Evolutionary conservation across 1,139 yeast species (phyloP).

Genomic region (Blastobotrys serpentis): DNA sequence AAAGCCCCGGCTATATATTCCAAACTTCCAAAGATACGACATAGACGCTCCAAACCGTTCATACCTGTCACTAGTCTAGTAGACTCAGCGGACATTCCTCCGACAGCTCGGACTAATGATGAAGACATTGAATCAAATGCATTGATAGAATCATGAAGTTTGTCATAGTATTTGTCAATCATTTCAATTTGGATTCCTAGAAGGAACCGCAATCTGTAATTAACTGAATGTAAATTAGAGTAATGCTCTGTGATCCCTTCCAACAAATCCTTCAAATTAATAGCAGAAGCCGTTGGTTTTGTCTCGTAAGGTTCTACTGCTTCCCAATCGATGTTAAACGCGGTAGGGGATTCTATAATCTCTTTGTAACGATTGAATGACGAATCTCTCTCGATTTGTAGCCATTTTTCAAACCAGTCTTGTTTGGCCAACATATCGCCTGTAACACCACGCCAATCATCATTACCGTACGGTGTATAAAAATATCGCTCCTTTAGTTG

Average conservation of each 20-base stretch:
- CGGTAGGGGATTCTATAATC: slow-evolving; percentile 52
- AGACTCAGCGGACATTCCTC: slow-evolving; percentile 41
- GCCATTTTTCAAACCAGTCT: slow-evolving; percentile 58
- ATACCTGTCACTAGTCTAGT: slow-evolving; percentile 45
- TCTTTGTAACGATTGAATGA: slow-evolving; percentile 51
- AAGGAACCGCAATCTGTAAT: slow-evolving; percentile 65
- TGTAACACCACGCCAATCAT: slow-evolving; percentile 58
- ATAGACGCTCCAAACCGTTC: slow-evolving; percentile 53
- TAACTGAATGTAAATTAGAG: slow-evolving; percentile 53
- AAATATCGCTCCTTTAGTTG: slow-evolving; percentile 52
- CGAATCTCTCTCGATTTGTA: slow-evolving; percentile 55
- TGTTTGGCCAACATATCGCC: slow-evolving; percentile 51
- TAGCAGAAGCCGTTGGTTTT: slow-evolving; percentile 68
- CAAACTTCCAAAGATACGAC: slow-evolving; percentile 62
- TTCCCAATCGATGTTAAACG: slow-evolving; percentile 63
- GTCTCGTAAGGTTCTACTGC: slow-evolving; percentile 46
- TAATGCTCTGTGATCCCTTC: slow-evolving; percentile 68
- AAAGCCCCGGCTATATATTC: slow-evolving; percentile 52
- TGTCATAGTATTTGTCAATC: slow-evolving; percentile 57
- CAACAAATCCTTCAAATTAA: slow-evolving; percentile 59
- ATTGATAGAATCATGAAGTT: slow-evolving; percentile 48
- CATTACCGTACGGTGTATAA: slow-evolving; percentile 50
- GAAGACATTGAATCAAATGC: slow-evolving; percentile 51
- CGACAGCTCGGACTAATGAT: slow-evolving; percentile 42
- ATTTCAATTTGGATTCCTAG: slow-evolving; percentile 67